Conservation (phyloP, 306 rosid genomes). For the Lathyrus sativus region DNA sequence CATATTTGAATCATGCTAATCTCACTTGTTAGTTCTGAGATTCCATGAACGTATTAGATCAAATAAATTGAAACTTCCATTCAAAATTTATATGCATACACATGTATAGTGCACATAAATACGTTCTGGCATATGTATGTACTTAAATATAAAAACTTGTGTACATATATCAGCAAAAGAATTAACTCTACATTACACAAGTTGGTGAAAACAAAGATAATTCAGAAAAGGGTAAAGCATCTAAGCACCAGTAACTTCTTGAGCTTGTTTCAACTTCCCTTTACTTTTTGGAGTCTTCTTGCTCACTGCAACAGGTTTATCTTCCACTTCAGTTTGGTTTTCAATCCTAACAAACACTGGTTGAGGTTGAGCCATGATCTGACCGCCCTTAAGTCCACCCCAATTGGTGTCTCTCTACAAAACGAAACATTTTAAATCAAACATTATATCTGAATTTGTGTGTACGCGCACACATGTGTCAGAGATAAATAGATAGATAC, state of each 20-base stretch:
- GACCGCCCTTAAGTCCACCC: conserved; percentile 91
- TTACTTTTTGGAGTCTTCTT: conserved; percentile 53
- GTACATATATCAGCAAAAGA: conserved; percentile 32
- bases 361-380: conserved; percentile 78
- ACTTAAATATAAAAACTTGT: conserved; percentile 14
- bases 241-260: conserved; percentile 65
- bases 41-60: too few relatives aligned
- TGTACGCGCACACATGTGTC: not conserved
- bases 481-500: conserved; percentile 39
- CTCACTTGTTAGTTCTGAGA: too few relatives aligned
- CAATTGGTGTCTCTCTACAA: conserved; percentile 75
- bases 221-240: conserved; percentile 5
- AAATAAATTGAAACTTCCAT: not conserved
- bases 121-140: conserved; percentile 28
- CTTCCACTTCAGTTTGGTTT: conserved; percentile 51
- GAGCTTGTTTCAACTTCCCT: conserved; percentile 54
- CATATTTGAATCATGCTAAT: too few relatives aligned
- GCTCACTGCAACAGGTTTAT: conserved; percentile 43
- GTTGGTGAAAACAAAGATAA: conserved; percentile 22
- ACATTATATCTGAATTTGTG: conserved; percentile 4
- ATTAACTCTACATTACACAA: conserved; percentile 11
- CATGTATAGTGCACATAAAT: not conserved
- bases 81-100: conserved; percentile 40
- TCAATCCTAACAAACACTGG: conserved; percentile 88
- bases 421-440: conserved; percentile 42